A percentile compares a stretch with the other conserved stretches of the same genome.
phyloP scores from a whole-genome alignment of 2,329 filamentous ascomycete genomes.

The Leptographium flavum region DNA sequence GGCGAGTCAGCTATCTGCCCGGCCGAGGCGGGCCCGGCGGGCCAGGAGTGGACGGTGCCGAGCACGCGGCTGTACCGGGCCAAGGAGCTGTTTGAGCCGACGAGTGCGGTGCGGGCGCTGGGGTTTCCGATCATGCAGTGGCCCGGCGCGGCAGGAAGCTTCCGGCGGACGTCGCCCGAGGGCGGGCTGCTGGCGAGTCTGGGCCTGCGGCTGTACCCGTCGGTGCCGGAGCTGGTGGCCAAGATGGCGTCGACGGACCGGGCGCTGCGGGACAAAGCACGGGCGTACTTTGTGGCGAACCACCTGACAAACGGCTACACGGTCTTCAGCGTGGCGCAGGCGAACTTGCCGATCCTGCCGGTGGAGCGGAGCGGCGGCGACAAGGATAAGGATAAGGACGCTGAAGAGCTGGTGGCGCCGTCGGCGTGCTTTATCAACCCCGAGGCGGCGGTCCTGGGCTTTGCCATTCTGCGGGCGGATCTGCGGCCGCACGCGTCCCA shows the following conservation, averaged over 20 bases:
- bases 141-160: conserved; percentile 53
- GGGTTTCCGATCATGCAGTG: conserved; percentile 68
- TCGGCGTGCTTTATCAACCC: conserved; percentile 72
- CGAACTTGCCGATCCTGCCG: conserved; percentile 60
- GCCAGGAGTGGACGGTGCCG: conserved; percentile 37
- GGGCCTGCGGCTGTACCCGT: conserved; percentile 59
- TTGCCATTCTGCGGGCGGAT: conserved; percentile 60
- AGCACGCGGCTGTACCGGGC: conserved; percentile 50
- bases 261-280: conserved; percentile 48
- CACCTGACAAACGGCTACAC: conserved; percentile 67
- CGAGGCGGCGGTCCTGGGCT: conserved; percentile 62
- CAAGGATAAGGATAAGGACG: conserved; percentile 22
- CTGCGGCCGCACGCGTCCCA: conserved; percentile 69
- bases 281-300: conserved; percentile 72
- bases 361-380: background rate
- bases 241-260: conserved; percentile 56
- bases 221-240: conserved; percentile 58
- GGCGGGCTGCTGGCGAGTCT: conserved; percentile 58
- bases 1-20: conserved; percentile 70
- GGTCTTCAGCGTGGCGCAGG: conserved; percentile 42
- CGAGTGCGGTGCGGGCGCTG: conserved; percentile 52
- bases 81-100: conserved; percentile 70
- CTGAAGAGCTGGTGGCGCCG: conserved; percentile 52
- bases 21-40: conserved; percentile 48
- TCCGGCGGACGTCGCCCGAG: conserved; percentile 51